Base-by-base conservation (phyloP, 176 grass and related monocot species). In the Oryza meridionalis region DNA sequence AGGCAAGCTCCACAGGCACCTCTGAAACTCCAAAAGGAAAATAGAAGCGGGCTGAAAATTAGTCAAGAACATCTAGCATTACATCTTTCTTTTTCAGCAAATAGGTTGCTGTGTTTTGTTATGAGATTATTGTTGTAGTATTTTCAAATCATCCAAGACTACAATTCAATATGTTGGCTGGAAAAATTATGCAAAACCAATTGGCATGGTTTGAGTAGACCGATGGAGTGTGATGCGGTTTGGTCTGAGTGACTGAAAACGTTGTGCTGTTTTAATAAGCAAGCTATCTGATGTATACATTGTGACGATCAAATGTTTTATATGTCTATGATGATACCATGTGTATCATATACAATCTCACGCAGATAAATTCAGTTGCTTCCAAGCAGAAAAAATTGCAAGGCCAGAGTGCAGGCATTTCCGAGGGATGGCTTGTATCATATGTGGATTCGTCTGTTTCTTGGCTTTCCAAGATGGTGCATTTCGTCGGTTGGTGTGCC, bases 11-110 rank as follows among this genome's bases (percentile, higher is more conserved):
- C 26, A 65, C 62, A 13, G 17, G 82, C 43, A 27, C 72, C 63
- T 43, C 66, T n/a, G 82, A 88, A 81, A 75, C 83, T 82, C 73
- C 79, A 44, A 90, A 90, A 27, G 70, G 81, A 45, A 72, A 87
- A 55, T 64, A 77, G 47, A 89, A 89, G 67, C 22, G 25, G 22
- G 37, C 16, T 83, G 45, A 44, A 35, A 70, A 40, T 71, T 15
- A 84, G 37, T 37, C 13, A 38, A 67, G 16, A 50, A 9, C 58
- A 59, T 59, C 55, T 62, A 24, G 58, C 21, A 62, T 24, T 17
- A 58, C 51, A 58, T 62, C 9, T 62, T 22, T 24, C n/a, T 62
- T 4, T 21, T 24, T 6, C 58, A 24, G n/a, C 58, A 62, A 9
- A 24, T 62, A 24, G 58, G 55, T 61, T 21, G 7, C 55, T 21